phyloP scores from a whole-genome alignment of 1,284 basidiomycete genomes.

The Tilletiaria anomala region DNA sequence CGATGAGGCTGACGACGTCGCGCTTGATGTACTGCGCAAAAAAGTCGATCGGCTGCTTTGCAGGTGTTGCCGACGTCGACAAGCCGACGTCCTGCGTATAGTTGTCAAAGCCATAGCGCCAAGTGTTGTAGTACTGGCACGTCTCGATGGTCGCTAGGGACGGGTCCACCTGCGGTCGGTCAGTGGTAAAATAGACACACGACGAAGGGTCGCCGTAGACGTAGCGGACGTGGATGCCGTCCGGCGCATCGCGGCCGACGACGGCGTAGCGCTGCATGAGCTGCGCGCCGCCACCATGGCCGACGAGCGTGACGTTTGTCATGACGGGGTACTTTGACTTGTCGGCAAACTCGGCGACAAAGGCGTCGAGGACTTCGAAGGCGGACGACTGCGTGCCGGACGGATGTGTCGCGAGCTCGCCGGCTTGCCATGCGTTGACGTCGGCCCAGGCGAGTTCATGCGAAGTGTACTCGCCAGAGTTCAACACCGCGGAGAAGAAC shows the following conservation, averaged over 20 bases:
- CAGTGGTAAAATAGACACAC: slow-evolving; percentile 24
- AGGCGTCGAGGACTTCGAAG: slow-evolving; percentile 29
- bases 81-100: slow-evolving; percentile 14
- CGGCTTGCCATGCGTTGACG: slow-evolving; percentile 33
- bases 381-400: slow-evolving; percentile 13
- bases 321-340: slow-evolving; percentile 15
- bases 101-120: slow-evolving; percentile 33
- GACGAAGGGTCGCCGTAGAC: slow-evolving; percentile 31
- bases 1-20: slow-evolving; percentile 33
- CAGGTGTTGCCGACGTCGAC: neutral
- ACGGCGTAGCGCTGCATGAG: slow-evolving; percentile 30
- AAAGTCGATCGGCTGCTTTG: slow-evolving; percentile 16
- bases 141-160: slow-evolving; percentile 9
- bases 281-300: slow-evolving; percentile 38
- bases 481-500: slow-evolving; percentile 23
- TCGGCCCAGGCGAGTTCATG: slow-evolving; percentile 28
- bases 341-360: slow-evolving; percentile 19
- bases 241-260: slow-evolving; percentile 16
- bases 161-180: slow-evolving; percentile 22
- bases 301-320: slow-evolving; percentile 30
- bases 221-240: slow-evolving; percentile 18
- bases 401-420: slow-evolving; percentile 27
- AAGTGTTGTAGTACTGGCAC: slow-evolving; percentile 29
- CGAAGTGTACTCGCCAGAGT: slow-evolving; percentile 21
- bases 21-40: slow-evolving; percentile 22